Evolutionary conservation across 2,329 filamentous ascomycete species (phyloP).

Genomic region (Curvularia sp.): DNA sequence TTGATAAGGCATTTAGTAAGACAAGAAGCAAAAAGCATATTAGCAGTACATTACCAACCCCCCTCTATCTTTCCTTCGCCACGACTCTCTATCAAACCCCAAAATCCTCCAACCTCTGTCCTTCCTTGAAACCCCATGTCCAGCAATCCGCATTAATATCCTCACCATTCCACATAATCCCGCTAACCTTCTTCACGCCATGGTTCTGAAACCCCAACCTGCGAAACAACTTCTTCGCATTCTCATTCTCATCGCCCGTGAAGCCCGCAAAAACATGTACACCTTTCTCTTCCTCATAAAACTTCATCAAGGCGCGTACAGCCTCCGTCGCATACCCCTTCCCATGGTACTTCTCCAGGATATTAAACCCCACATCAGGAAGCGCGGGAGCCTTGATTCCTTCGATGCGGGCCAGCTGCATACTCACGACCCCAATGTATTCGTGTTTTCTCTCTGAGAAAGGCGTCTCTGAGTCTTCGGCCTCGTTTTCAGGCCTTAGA

Average conservation of each 20-base stretch:
- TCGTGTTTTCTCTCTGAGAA: constrained; percentile 9
- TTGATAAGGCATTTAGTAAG: not conserved
- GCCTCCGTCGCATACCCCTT: constrained; percentile 31
- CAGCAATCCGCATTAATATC: constrained; percentile 15
- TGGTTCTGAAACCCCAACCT: constrained; percentile 26
- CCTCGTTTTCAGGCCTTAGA: constrained; percentile 18
- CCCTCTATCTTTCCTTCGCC: not conserved
- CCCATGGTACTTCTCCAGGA: constrained; percentile 21
- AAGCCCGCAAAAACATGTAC: constrained; percentile 16
- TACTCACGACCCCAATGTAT: constrained; percentile 27
- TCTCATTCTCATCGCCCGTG: constrained; percentile 22
- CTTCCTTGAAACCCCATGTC: constrained; percentile 16
- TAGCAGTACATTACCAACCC: not conserved
- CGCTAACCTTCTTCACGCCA: constrained; percentile 16
- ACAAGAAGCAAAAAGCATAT: not conserved
- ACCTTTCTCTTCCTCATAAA: constrained; percentile 13
- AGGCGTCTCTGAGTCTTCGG: not conserved
- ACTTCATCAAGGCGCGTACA: constrained; percentile 8
- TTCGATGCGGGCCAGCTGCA: constrained; percentile 28
- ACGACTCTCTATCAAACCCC: constrained; percentile 1
- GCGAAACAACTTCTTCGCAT: constrained; percentile 20
- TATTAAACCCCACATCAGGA: constrained; percentile 30
- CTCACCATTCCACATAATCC: constrained; percentile 13
- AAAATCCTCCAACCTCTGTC: constrained; percentile 13
- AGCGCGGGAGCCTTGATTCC: constrained; percentile 12